These are phyloP conservation scores for Liriodendron chinense DNA, from an alignment of 164 flowering plant genomes.

Conservation along the genomic window DNA sequence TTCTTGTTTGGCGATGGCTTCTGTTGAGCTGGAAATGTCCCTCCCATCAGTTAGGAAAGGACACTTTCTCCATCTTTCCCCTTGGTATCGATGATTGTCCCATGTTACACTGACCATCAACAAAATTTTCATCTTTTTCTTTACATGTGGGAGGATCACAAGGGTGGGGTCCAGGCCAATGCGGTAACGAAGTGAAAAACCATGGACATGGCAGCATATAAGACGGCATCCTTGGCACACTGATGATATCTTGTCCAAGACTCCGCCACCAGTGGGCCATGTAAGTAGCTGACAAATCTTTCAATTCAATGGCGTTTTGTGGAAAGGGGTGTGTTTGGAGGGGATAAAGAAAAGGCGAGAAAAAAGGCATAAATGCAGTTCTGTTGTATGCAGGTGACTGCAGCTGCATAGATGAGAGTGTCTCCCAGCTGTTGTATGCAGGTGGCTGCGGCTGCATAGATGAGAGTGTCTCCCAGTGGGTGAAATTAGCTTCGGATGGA, in stretches of 20 bases:
- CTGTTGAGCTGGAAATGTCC: slow-evolving; percentile 22
- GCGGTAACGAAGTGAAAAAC: slow-evolving; percentile 44
- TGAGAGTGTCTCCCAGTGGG: slow-evolving; percentile 14
- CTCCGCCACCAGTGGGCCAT: slow-evolving; percentile 1
- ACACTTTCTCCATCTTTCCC: slow-evolving; percentile 12
- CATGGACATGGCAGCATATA: slow-evolving; percentile 60
- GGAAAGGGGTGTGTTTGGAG: slow-evolving; percentile 19
- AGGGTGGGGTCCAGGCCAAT: slow-evolving; percentile 19
- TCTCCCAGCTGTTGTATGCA: no score
- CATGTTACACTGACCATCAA: slow-evolving; percentile 15
- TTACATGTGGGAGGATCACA: slow-evolving; percentile 5
- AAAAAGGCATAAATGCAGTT: slow-evolving; percentile 32
- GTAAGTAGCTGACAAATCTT: background rate
- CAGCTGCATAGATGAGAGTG: slow-evolving; percentile 22
- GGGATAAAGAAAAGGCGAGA: slow-evolving; percentile 45
- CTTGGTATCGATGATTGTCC: slow-evolving; percentile 25
- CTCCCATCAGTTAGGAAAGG: slow-evolving; percentile 15
- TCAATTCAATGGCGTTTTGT: slow-evolving; percentile 12
- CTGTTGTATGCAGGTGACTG: slow-evolving; percentile 32
- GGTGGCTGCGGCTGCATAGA: slow-evolving; percentile 21
- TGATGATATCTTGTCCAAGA: slow-evolving; percentile 23
- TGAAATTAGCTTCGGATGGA: slow-evolving; percentile 20
- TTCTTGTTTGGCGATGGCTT: slow-evolving; percentile 13
- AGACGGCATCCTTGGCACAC: slow-evolving; percentile 29
- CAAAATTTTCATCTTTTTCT: slow-evolving; percentile 19